These are phyloP conservation scores for Rhynchospora breviuscula DNA, from an alignment of 176 grass and related monocot species.

Conservation along the genomic window DNA sequence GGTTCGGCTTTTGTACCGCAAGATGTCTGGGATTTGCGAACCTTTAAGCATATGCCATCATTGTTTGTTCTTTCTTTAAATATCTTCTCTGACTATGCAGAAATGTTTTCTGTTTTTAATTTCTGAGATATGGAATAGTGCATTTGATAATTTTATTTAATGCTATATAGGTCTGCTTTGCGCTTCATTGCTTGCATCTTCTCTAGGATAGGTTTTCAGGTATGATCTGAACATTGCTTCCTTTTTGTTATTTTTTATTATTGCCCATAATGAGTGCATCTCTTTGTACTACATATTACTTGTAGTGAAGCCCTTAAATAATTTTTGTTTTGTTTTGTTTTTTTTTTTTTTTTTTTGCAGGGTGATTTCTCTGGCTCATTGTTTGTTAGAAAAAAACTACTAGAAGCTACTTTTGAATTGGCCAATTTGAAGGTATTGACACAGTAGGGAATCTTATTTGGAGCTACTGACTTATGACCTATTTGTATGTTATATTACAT, in stretches of 20 bases:
- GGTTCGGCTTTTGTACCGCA: conserved; percentile 55
- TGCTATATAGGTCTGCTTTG: conserved; percentile 58
- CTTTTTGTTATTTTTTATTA: conserved; percentile 13
- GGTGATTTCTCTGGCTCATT: conserved; percentile 59
- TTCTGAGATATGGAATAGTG: conserved; percentile 14
- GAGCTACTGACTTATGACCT: background rate
- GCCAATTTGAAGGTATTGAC: conserved; percentile 59
- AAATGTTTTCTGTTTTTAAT: conserved; percentile 16
- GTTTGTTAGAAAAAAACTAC: conserved; percentile 69
- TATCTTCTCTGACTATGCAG: conserved; percentile 8
- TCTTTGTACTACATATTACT: conserved; percentile 6
- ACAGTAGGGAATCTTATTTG: conserved; percentile 3
- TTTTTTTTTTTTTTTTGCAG: conserved; percentile 36
- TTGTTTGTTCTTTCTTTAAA: conserved; percentile 25
- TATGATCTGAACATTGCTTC: conserved; percentile 37
- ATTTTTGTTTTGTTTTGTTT: too few relatives aligned
- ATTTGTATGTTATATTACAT: background rate
- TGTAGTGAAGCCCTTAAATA: background rate
- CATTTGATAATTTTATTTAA: conserved; percentile 25
- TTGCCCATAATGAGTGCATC: conserved; percentile 7
- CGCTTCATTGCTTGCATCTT: conserved; percentile 87
- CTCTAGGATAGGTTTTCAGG: conserved; percentile 73
- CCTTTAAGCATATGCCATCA: conserved; percentile 74
- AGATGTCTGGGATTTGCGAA: conserved; percentile 87
- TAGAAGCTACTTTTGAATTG: conserved; percentile 64